Conservation (phyloP, 78 protist species). For the Monosiga brevicollis region DNA sequence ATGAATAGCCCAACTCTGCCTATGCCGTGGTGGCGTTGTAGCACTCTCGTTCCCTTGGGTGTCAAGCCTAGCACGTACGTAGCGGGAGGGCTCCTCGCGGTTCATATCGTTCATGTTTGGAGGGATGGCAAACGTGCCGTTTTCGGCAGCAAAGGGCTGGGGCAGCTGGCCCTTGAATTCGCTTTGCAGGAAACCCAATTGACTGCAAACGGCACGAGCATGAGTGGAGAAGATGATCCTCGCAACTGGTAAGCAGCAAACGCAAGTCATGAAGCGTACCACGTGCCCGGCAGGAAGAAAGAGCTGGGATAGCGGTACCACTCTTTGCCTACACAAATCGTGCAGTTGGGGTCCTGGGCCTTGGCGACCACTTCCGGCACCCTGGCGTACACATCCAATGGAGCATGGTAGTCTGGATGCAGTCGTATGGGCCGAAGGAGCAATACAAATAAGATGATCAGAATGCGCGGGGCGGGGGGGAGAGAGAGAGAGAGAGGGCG, state of each 20-base stretch:
- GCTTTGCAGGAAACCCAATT: constrained; percentile 1
- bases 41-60: background rate
- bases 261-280: background rate
- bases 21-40: too few species aligned
- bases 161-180: constrained; percentile 34
- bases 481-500: background rate
- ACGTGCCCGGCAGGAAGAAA: constrained; percentile 77
- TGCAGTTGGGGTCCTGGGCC: background rate
- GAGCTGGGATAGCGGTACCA: constrained; percentile 81
- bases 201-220: background rate
- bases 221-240: background rate
- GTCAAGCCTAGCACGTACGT: constrained; percentile 9
- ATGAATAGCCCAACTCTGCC: too few species aligned
- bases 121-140: constrained; percentile 6
- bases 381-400: constrained; percentile 22
- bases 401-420: constrained; percentile 38
- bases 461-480: background rate
- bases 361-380: background rate
- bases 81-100: constrained; percentile 20
- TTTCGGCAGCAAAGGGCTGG: background rate
- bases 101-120: constrained; percentile 22
- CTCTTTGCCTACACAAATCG: constrained; percentile 80
- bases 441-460: background rate
- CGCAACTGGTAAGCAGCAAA: background rate
- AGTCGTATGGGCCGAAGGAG: background rate